Evolutionary conservation across 441 rosid genomes (phyloP), one percentile per base, ranked within the genome.

Genomic region (Theobroma grandiflorum): DNA sequence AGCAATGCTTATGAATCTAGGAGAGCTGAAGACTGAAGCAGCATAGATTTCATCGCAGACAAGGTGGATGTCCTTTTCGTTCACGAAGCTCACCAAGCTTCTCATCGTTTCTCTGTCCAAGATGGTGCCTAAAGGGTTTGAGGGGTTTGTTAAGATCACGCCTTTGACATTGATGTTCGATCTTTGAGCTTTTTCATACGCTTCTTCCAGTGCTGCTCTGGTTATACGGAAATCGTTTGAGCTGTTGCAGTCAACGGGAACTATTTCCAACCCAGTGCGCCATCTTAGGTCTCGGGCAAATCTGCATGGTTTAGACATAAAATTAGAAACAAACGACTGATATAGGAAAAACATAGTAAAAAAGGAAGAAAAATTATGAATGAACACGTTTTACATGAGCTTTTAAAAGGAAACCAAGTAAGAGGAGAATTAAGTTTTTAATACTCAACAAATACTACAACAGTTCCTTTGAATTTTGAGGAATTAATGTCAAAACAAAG

Each of bases 1-100:
- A 0, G 93, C 82, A 6, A 91, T 67, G 82, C 95, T 91, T 1
- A 80, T 79, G 83, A 91, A 88, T 74, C 49, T 38, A 0, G 90
- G 90, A 8, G 87, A 81, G 57, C 81, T 76, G 76, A 89, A 91
- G 64, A 84, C 88, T 0, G 93, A 83, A 63, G 93, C 93, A 0
- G 92, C 88, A 47, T 90, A 91, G 59, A 91, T 90, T 79, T 91
- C 93, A 38, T 91, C 95, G 63, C 89, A 86, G 2, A 91, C 95
- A 14, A 91, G 82, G 82, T 91, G 93, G 82, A 91, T 86, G 49
- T 81, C 83, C 68, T 83, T 86, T n/a, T 81, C 81, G 38, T 80
- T 83, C 52, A 84, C 35, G 85, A 91, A 91, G 53, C 57, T 59
- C 8, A 91, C 82, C 0, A 91, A 43, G 75, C 75, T 74, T 45